Evolutionary conservation across 2,329 filamentous ascomycete genomes (phyloP).

Genomic region (Juglanconis sp.): DNA sequence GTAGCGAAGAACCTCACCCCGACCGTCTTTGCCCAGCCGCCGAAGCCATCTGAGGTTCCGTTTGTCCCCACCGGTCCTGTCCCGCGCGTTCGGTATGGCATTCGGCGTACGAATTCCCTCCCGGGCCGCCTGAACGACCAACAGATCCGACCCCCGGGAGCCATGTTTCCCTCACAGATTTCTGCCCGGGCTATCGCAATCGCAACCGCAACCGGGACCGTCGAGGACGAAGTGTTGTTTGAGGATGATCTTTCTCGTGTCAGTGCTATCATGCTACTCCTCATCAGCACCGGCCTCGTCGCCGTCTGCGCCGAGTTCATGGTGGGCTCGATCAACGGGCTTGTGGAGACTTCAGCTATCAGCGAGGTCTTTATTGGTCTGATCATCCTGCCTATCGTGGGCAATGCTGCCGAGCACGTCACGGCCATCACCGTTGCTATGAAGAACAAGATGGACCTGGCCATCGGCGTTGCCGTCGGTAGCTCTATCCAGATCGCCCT

Average conservation of each 20-base stretch:
- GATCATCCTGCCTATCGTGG: slow-evolving; percentile 79
- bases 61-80: slow-evolving; percentile 41
- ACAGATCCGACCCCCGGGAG: slow-evolving; percentile 44
- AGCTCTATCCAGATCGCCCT: slow-evolving; percentile 79
- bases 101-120: slow-evolving; percentile 71
- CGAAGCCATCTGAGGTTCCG: slow-evolving; percentile 26
- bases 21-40: slow-evolving; percentile 61
- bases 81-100: slow-evolving; percentile 58
- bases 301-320: slow-evolving; percentile 80
- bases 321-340: slow-evolving; percentile 68
- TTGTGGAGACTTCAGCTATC: slow-evolving; percentile 58
- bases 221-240: slow-evolving; percentile 26
- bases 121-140: slow-evolving; percentile 62
- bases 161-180: slow-evolving; percentile 46
- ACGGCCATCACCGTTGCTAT: slow-evolving; percentile 76
- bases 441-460: slow-evolving; percentile 83
- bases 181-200: slow-evolving; percentile 35
- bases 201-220: slow-evolving; percentile 23
- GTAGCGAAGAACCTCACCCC: slow-evolving; percentile 67
- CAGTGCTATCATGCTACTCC: slow-evolving; percentile 67
- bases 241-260: slow-evolving; percentile 33
- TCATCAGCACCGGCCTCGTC: slow-evolving; percentile 72
- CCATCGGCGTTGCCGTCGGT: slow-evolving; percentile 76
- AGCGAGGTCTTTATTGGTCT: slow-evolving; percentile 75
- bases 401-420: slow-evolving; percentile 78